Evolutionary conservation across 2,329 filamentous ascomycete genomes (phyloP), one percentile per base, ranked within the genome.

Genomic region (Coniochaeta sp.): DNA sequence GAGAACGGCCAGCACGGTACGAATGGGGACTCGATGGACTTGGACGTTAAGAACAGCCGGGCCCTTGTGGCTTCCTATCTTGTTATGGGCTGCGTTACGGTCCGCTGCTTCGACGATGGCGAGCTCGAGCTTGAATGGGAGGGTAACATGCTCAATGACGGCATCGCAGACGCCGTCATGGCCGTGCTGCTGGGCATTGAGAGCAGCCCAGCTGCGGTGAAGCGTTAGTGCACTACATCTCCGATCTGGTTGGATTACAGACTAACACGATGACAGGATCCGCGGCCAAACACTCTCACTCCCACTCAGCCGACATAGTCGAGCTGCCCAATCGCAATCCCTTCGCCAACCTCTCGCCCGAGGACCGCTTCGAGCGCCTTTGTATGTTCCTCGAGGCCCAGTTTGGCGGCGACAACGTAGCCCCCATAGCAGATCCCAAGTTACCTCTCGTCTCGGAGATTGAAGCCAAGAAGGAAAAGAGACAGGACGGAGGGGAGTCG

Each of bases 371-470:
- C 35, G 82, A 86, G 56, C 85, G 92, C 30, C 82, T 99, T 18
- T 87, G 95, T 71, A 89, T 96, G 83, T 96, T 99, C 74, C 85
- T 99, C 13, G 94, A 99, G 74, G 89, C 91, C 3, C 94, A 99
- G 67, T 99, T 99, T 64, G 94, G 94, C 55, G 77, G 82, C 28
- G 86, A 94, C 57, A 86, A 89, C 54, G 84, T 97, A 52, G 76
- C 80, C 0, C 91, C 92, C 4, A 87, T 97, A 58, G 79, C 85
- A 33, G 73, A 70, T 63, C 72, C 90, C 54, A 79, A 83, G 66
- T 66, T 83, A 2, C 72, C 75, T 0, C 35, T 42, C 5, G 14
- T 6, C 26, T 48, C 45, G 6, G 24, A 18, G n/a, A 18, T 31
- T 2, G 24, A 27, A 6, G 22, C 14, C 16, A 49, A 49, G 24